A percentile compares a stretch with the other conserved stretches of the same genome.
Conservation (phyloP, 495 filamentous ascomycete species). For the Trypethelium eluteriae region DNA sequence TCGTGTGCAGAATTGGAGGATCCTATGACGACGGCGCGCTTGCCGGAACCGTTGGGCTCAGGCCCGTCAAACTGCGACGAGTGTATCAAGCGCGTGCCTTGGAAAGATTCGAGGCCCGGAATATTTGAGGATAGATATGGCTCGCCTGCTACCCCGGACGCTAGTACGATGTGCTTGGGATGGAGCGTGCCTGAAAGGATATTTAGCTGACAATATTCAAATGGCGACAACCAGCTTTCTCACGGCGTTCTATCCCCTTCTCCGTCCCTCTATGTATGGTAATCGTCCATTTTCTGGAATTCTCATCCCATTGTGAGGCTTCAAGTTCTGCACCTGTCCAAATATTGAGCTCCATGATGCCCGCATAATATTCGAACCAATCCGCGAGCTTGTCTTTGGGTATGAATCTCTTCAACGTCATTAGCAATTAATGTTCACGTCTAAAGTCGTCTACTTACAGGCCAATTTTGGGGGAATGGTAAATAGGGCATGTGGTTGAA, state of each 20-base stretch:
- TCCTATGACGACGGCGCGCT: conserved; percentile 68
- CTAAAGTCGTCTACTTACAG: conserved; percentile 18
- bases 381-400: conserved; percentile 77
- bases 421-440: not conserved
- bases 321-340: conserved; percentile 55
- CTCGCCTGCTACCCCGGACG: conserved; percentile 67
- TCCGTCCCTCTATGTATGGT: conserved; percentile 49
- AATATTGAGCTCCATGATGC: conserved; percentile 66
- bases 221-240: not conserved
- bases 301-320: conserved; percentile 47
- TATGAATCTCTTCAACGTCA: conserved; percentile 14
- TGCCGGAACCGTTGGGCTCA: conserved; percentile 48
- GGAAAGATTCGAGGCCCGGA: conserved; percentile 54
- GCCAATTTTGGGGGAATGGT: conserved; percentile 60
- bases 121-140: conserved; percentile 53
- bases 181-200: conserved; percentile 46
- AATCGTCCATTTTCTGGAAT: conserved; percentile 53
- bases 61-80: conserved; percentile 53
- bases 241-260: conserved; percentile 22
- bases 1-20: conserved; percentile 77
- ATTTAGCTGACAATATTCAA: not conserved
- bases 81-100: conserved; percentile 56
- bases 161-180: conserved; percentile 59
- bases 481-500: conserved; percentile 46
- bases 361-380: conserved; percentile 69